Conservation (phyloP, 1,284 basidiomycete genomes). For the Ustilago sp. region DNA sequence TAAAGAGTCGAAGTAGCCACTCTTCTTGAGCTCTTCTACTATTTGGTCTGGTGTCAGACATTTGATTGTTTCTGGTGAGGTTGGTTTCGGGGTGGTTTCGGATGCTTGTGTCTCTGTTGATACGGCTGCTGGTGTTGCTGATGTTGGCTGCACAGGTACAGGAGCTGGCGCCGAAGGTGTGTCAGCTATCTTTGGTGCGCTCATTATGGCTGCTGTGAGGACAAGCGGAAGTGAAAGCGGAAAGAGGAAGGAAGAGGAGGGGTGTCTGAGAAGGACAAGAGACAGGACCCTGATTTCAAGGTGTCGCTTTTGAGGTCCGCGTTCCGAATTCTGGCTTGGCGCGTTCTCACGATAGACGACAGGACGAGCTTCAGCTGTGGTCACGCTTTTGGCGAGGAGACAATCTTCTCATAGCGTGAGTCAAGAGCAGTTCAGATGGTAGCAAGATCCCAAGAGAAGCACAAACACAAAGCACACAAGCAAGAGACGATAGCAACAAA, state of each 20-base stretch:
- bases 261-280: not conserved
- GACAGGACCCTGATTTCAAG: constrained; percentile 12
- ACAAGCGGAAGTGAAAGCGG: not conserved
- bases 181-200: not conserved
- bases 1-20: constrained; percentile 33
- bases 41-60: constrained; percentile 41
- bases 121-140: not conserved
- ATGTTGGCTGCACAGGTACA: not conserved
- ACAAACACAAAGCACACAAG: not conserved
- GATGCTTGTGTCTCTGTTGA: not conserved
- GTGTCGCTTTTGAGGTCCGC: constrained; percentile 2
- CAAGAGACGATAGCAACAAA: not conserved
- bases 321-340: constrained; percentile 6
- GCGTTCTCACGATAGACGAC: not conserved
- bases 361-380: too few relatives aligned
- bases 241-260: not conserved
- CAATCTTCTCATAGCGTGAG: too few relatives aligned
- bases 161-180: not conserved
- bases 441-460: not conserved
- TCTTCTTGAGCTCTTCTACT: constrained; percentile 37
- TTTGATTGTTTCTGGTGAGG: constrained; percentile 2
- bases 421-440: too few relatives aligned
- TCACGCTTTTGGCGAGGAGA: too few relatives aligned
- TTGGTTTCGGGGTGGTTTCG: not conserved
- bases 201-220: not conserved